Evolutionary conservation across 331 rosid genomes (phyloP), one percentile per base, ranked within the genome.

Genomic region (Pyracantha coccinea): DNA sequence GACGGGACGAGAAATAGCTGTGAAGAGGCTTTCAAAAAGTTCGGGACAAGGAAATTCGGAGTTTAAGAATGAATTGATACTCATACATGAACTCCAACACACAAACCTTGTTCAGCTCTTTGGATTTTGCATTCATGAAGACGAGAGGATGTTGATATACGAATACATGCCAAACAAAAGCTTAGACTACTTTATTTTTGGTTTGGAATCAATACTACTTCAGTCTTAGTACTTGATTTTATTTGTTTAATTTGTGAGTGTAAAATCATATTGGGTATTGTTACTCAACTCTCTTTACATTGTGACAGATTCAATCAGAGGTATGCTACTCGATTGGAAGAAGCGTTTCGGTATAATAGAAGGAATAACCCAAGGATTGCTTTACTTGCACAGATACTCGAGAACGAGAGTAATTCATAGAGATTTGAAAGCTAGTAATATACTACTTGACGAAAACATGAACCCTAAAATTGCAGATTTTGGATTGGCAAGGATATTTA

Each of bases 381-480:
- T 70, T 20, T 70, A 70, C 52, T 20, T 70, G 75, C 75, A 71
- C 52, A 71, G 14, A 31, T 71, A 53, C 17, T 71, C 65, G 4
- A 71, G 75, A 71, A 29, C 16, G 2, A 54, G 50, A 53, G 45
- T 71, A n/a, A 71, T 71, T 29, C 65, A 71, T 71, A 71, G 75
- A 71, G 75, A 71, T 54, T 54, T 71, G 4, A 71, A 71, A 54
- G 75, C 75, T 19, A 71, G 75, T 31, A 71, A 71, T 14, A 35
- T 71, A 11, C 64, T 71, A 53, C 75, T 71, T 14, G 75, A 71
- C 0, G 65, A 71, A 71, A 53, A 31, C 12, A 71, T 71, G 75
- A 71, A 53, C 17, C 75, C 65, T 1, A 71, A 31, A 7, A 53
- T 71, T 71, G 20, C 52, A 0, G 75, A 71, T 53, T 71, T 71